These are phyloP conservation scores for Purshia tridentata DNA, from an alignment of 306 rosid species.

Conservation along the genomic window DNA sequence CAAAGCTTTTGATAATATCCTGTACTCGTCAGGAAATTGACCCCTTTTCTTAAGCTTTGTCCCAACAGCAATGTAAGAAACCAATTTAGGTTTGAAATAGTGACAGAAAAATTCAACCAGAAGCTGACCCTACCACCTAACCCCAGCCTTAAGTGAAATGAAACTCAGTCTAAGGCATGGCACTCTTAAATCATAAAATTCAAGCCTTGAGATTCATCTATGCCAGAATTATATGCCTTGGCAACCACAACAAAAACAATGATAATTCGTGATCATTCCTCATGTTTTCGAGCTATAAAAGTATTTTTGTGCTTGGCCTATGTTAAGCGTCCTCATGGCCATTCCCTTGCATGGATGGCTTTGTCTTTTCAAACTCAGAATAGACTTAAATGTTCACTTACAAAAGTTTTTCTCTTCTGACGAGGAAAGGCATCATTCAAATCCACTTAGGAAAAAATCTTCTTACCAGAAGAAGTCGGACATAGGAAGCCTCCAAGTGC, in stretches of 20 bases:
- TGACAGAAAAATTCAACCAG: background rate
- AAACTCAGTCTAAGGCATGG: slow-evolving; percentile 1
- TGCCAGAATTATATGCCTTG: background rate
- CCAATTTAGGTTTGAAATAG: background rate
- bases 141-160: background rate
- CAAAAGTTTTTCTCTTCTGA: background rate
- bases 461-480: slow-evolving; percentile 75
- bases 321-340: background rate
- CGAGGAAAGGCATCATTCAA: slow-evolving; percentile 14
- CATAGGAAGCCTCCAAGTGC: slow-evolving; percentile 58
- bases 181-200: background rate
- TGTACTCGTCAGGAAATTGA: background rate
- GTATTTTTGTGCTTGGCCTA: background rate
- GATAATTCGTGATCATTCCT: background rate
- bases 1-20: background rate
- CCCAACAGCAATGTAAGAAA: background rate
- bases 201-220: background rate
- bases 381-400: background rate
- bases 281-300: background rate
- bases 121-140: slow-evolving; percentile 1
- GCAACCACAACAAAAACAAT: background rate
- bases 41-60: background rate
- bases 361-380: background rate
- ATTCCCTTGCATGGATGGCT: background rate
- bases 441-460: slow-evolving; percentile 22